Base-by-base conservation (phyloP, 1,139 yeast species). In the Candida buenavistaensis region DNA sequence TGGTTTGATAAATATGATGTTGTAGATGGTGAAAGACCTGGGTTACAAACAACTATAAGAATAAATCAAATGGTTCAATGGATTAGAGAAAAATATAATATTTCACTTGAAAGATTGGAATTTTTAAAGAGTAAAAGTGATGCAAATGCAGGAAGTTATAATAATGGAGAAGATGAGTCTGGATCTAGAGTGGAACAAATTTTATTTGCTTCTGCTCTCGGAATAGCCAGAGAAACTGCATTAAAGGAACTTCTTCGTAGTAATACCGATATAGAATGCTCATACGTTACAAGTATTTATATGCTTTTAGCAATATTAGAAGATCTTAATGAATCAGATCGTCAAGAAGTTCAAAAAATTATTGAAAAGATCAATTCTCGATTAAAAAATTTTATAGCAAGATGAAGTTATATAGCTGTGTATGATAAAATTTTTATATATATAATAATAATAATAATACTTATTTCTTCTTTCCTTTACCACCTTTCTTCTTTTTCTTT, bases 1-100 rank as follows among this genome's bases (percentile, higher is more conserved):
- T 90, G 97, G 97, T 76, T 75, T 42, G 43, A 28, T 28, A 62
- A 61, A 40, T 52, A 52, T 34, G 72, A 72, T n/a, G 24, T n/a
- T 6, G 36, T 30, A 6, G 35, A 36, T 13, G 33, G 16, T 5
- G n/a, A n/a, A 8, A 36, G 35, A 25, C 26, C 37, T 3, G 36
- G 38, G 17, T n/a, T 51, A 9, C 57, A 53, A 14, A 44, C 45
- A 2, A 57, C 70, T 1, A 51, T 62, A 3, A 75, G 78, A 39
- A 70, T 92, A 48, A 87, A 87, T 52, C 82, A 84, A 37, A 67
- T 87, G 35, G 96, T 92, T 6, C 97, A 92, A 59, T 89, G 97
- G 96, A 80, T 87, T 7, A 74, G 97, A 41, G 90, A 84, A 39
- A 77, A 81, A 43, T 92, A 89, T 61, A 92, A 92, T 58, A 96